Evolutionary conservation across 352 stramenopile genomes (phyloP), one percentile per base, ranked within the genome.

Genomic region (Stephanocyclus meneghinianus): DNA sequence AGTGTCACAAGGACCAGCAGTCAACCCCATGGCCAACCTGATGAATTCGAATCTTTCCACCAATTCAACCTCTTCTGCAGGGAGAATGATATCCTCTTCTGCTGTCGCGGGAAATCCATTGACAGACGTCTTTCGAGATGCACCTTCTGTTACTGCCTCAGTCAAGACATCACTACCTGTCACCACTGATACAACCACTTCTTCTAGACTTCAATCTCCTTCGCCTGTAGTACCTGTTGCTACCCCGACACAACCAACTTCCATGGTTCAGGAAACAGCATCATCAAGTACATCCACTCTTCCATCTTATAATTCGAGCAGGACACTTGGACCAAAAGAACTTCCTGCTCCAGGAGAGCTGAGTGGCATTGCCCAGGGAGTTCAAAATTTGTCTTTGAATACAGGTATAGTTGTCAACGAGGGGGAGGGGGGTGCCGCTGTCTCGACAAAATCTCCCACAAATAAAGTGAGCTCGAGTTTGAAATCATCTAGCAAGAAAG

Each of bases 301-400:
- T 18, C 4, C 53, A 42, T 62, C 53, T 44, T 7, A 18, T 26
- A 13, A 7, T 32, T 59, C 50, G 2, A 59, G 50, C 10, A 26
- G 15, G 30, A 26, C 30, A 3, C n/a, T 11, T 26, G 53, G 53
- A 42, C 35, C n/a, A 18, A 62, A 42, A 35, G 57, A 65, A n/a
- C 6, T 65, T 48, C 57, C 57, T 35, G 29, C 57, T 29, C 37
- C 57, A 51, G 18, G 13, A 21, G 57, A 65, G 6, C 21, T 65
- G 32, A 15, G 18, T 32, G 18, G 26, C 9, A 37, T 8, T 21
- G 44, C 26, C 6, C 26, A 62, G 13, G 30, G 37, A n/a, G 57
- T 48, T 30, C 1, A 65, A 65, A 65, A 65, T 15, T 30, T 51
- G 48, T 65, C 57, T n/a, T 51, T 65, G 35, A 65, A 48, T 15